phyloP scores from a whole-genome alignment of 148 eudicot genomes.

The Chenopodium quinoa region DNA sequence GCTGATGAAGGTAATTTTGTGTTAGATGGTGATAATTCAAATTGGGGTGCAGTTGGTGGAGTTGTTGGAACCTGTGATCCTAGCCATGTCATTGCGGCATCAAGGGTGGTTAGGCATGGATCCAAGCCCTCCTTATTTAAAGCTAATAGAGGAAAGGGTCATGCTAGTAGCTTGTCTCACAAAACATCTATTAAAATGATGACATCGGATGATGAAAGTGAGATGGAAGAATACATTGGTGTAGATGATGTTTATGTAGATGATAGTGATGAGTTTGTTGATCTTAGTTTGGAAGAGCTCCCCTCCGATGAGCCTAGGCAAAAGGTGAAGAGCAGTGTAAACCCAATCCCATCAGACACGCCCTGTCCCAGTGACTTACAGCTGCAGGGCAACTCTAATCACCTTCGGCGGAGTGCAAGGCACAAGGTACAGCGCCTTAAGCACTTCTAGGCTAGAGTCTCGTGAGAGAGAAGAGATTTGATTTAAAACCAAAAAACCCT shows the following conservation, averaged over 20 bases:
- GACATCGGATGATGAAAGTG: background rate
- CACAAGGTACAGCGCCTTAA: too few species aligned
- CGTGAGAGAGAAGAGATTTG: too few species aligned
- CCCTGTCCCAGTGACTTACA: too few species aligned
- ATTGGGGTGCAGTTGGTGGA: background rate
- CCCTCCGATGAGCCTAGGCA: too few species aligned
- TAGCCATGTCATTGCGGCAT: background rate
- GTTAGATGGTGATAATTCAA: background rate
- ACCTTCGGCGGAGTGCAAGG: too few species aligned
- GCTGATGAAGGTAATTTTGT: background rate
- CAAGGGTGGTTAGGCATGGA: background rate
- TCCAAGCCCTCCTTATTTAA: background rate
- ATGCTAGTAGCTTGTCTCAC: background rate
- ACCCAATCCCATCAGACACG: too few species aligned
- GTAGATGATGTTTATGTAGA: background rate
- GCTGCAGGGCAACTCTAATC: too few species aligned
- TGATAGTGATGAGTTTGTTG: background rate
- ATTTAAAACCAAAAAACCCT: too few species aligned
- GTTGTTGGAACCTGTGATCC: background rate
- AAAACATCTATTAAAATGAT: background rate
- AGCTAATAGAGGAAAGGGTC: background rate
- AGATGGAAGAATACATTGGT: background rate
- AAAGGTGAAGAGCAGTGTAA: too few species aligned
- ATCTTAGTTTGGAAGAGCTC: background rate
- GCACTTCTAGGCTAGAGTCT: too few species aligned